These are phyloP conservation scores for Apophysomyces ossiformis DNA, from an alignment of 371 early-diverging fungal species.

Conservation along the genomic window DNA sequence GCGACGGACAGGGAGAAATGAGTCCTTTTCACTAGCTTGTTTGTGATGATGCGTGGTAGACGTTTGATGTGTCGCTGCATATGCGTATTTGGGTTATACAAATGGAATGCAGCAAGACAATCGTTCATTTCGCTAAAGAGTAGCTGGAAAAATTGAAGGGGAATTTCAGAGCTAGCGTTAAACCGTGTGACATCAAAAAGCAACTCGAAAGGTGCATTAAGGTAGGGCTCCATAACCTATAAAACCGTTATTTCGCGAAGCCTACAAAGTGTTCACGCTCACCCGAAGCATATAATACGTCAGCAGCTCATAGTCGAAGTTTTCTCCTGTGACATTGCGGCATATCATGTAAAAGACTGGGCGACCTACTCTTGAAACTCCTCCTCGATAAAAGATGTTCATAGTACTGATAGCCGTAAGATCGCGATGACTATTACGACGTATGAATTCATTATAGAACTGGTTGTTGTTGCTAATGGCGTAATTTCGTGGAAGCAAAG, in stretches of 20 bases:
- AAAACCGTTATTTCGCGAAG: background rate
- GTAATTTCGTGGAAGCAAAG: conserved; percentile 39
- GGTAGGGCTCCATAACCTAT: conserved; percentile 57
- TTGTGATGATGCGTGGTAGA: conserved; percentile 48
- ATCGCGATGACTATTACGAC: conserved; percentile 64
- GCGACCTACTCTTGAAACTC: conserved; percentile 70
- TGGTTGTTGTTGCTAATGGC: conserved; percentile 49
- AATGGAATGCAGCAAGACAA: conserved; percentile 46
- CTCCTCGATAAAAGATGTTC: conserved; percentile 78
- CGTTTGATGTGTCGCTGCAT: conserved; percentile 56
- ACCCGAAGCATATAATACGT: conserved; percentile 69
- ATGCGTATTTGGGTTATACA: conserved; percentile 69
- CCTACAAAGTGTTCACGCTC: conserved; percentile 17
- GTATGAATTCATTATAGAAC: conserved; percentile 74
- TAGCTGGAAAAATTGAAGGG: conserved; percentile 69
- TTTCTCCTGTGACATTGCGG: conserved; percentile 68
- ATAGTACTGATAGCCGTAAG: conserved; percentile 60
- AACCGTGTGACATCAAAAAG: conserved; percentile 81
- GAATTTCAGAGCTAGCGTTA: conserved; percentile 73
- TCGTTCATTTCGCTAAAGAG: conserved; percentile 62
- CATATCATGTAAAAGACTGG: conserved; percentile 85
- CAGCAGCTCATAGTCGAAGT: conserved; percentile 78
- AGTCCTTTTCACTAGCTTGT: conserved; percentile 59
- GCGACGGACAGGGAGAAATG: conserved; percentile 58
- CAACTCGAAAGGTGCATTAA: conserved; percentile 71